phyloP scores from a whole-genome alignment of 1,284 basidiomycete species.

The Cystobasidiaceae sp. region DNA sequence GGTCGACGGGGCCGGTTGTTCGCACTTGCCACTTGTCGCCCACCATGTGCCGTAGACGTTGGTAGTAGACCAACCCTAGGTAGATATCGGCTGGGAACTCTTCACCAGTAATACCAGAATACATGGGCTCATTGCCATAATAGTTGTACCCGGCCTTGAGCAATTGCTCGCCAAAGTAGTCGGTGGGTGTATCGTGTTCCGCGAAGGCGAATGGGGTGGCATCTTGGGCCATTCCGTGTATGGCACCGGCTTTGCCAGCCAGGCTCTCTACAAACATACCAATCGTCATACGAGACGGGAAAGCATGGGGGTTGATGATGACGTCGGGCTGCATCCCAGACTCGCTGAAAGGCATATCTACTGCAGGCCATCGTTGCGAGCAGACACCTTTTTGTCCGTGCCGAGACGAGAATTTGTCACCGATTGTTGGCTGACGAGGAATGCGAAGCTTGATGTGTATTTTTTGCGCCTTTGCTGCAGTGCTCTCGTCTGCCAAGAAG shows the following conservation, averaged over 20 bases:
- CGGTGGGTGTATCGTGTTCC: slow-evolving; percentile 90
- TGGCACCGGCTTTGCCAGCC: slow-evolving; percentile 95
- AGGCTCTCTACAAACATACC: slow-evolving; percentile 99
- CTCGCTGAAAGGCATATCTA: slow-evolving; percentile 99
- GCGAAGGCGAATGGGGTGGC: slow-evolving; percentile 98
- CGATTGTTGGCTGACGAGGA: slow-evolving; percentile 91
- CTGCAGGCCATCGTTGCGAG: slow-evolving; percentile 95
- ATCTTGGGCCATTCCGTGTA: slow-evolving; percentile 97
- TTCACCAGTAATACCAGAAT: slow-evolving; percentile 96
- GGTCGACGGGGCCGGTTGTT: slow-evolving; percentile 94
- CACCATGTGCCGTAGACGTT: slow-evolving; percentile 98
- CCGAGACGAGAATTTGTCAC: slow-evolving; percentile 98
- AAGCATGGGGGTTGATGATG: slow-evolving; percentile 99
- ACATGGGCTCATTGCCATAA: slow-evolving; percentile 99
- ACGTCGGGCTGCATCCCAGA: slow-evolving; percentile 98
- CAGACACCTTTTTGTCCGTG: slow-evolving; percentile 99
- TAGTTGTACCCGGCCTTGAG: slow-evolving; percentile 95
- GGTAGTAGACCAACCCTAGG: slow-evolving; percentile 96
- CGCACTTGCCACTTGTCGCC: slow-evolving; percentile 99
- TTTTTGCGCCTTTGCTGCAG: slow-evolving; percentile 84
- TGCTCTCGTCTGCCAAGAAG: slow-evolving; percentile 71
- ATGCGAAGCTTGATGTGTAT: slow-evolving; percentile 91
- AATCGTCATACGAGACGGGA: slow-evolving; percentile 99
- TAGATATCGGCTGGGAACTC: slow-evolving; percentile 99
- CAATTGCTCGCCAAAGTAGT: slow-evolving; percentile 96